Evolutionary conservation across 2,329 filamentous ascomycete species (phyloP).

Genomic region (Alternaria gansuensis): DNA sequence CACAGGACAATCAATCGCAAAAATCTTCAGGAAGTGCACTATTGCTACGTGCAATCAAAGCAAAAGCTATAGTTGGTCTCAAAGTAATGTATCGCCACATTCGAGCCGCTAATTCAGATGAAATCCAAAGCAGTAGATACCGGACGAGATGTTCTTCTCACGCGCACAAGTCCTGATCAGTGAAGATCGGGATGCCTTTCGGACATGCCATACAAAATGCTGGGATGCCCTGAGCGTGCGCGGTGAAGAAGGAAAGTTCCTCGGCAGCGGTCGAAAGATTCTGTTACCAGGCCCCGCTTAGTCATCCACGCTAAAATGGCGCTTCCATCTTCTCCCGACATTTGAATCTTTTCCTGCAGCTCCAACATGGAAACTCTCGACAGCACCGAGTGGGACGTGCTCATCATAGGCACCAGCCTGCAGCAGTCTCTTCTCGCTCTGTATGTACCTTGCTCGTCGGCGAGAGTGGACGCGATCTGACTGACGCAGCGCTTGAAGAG

Average conservation of each 20-base stretch:
- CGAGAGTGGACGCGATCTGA: conserved; percentile 64
- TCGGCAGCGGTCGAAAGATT: conserved; percentile 31
- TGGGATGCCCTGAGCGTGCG: conserved; percentile 49
- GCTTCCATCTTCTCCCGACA: conserved; percentile 34
- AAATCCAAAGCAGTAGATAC: conserved; percentile 63
- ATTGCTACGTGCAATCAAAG: background rate
- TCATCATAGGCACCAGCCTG: conserved; percentile 63
- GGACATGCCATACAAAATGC: conserved; percentile 46
- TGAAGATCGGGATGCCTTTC: conserved; percentile 55
- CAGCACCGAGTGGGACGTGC: conserved; percentile 61
- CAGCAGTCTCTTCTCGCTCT: conserved; percentile 63
- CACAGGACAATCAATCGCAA: background rate
- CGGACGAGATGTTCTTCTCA: conserved; percentile 58
- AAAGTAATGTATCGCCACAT: conserved; percentile 58
- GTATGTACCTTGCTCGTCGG: conserved; percentile 52
- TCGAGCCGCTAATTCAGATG: conserved; percentile 61
- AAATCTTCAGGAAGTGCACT: background rate
- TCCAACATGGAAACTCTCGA: conserved; percentile 60
- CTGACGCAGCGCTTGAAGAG: conserved; percentile 78
- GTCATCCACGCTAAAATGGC: conserved; percentile 41
- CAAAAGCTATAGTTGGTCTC: background rate
- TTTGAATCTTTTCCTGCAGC: conserved; percentile 29
- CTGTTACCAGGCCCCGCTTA: conserved; percentile 40
- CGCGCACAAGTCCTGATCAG: conserved; percentile 54
- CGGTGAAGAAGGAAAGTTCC: conserved; percentile 39